Evolutionary conservation across 1,284 basidiomycete genomes (phyloP).

Genomic region (Meira miltonrushii): DNA sequence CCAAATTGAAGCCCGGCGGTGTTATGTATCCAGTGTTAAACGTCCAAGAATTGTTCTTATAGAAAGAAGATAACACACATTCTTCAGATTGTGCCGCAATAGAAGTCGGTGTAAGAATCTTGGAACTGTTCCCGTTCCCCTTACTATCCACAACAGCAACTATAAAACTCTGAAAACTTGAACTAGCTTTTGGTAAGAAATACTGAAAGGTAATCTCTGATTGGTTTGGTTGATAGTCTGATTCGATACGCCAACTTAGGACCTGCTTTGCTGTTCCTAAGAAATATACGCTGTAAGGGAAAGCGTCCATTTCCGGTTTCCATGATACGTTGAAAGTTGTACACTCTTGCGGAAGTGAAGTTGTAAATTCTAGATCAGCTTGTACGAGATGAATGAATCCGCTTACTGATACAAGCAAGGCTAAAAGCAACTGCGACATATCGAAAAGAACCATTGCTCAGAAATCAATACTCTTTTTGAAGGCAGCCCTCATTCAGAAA

Average conservation of each 20-base stretch:
- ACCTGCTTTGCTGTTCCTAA: slow-evolving; percentile 8
- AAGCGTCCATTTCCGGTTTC: slow-evolving; percentile 15
- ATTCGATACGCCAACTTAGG: slow-evolving; percentile 23
- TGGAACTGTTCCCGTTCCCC: neutral
- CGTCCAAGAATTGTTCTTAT: no score
- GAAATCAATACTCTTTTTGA: no score
- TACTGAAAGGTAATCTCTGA: slow-evolving; percentile 34
- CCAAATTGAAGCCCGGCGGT: no score
- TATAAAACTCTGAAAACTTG: neutral
- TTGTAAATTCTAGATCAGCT: neutral
- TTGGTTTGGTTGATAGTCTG: slow-evolving; percentile 25
- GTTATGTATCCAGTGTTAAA: no score
- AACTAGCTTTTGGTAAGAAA: slow-evolving; percentile 20
- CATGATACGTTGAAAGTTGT: slow-evolving; percentile 37
- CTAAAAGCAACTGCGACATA: no score
- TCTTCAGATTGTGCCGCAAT: no score
- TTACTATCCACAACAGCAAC: neutral
- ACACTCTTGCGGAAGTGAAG: slow-evolving; percentile 22
- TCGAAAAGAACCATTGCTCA: no score
- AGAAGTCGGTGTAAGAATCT: no score
- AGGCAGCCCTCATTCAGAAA: no score
- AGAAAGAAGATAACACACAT: no score
- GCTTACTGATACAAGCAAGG: no score
- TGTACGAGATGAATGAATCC: no score
- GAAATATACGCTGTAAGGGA: slow-evolving; percentile 35